Conservation (phyloP, 1,284 basidiomycete genomes). For the Papiliotrema laurentii region DNA sequence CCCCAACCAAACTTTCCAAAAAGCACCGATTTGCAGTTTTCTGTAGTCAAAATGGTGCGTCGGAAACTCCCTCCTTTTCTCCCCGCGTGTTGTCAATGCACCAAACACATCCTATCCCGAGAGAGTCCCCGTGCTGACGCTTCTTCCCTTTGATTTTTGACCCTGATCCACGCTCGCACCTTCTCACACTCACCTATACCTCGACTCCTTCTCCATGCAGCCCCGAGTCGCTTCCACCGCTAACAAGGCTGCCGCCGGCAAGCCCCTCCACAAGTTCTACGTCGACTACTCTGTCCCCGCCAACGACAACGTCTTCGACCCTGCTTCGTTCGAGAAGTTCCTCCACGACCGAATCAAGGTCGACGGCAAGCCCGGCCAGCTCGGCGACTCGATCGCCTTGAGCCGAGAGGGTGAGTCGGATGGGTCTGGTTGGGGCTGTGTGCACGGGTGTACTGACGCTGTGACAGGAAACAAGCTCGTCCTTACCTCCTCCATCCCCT, state of each 20-base stretch:
- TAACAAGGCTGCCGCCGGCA: conserved; percentile 58
- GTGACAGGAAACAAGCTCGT: conserved; percentile 63
- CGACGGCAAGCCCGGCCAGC: conserved; percentile 62
- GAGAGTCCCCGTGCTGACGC: no score
- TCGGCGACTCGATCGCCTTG: conserved; percentile 79
- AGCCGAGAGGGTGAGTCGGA: conserved; percentile 64
- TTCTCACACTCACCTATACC: no score
- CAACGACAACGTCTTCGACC: conserved; percentile 83
- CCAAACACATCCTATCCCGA: not conserved
- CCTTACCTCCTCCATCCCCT: conserved; percentile 72
- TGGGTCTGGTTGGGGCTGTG: no score
- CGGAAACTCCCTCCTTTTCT: not conserved
- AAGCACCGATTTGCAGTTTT: not conserved
- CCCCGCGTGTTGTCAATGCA: no score
- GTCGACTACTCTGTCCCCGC: conserved; percentile 94
- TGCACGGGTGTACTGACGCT: no score
- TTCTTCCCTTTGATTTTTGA: no score
- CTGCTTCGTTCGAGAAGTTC: conserved; percentile 86
- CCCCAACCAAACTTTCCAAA: not conserved
- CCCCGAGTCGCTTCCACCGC: conserved; percentile 42
- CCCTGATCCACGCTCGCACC: no score
- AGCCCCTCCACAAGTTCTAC: conserved; percentile 78
- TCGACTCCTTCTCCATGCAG: no score
- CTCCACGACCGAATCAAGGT: conserved; percentile 92
- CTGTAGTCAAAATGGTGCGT: not conserved